Evolutionary conservation across 495 filamentous ascomycete genomes (phyloP).

Genomic region (Aspergillus avenaceus): DNA sequence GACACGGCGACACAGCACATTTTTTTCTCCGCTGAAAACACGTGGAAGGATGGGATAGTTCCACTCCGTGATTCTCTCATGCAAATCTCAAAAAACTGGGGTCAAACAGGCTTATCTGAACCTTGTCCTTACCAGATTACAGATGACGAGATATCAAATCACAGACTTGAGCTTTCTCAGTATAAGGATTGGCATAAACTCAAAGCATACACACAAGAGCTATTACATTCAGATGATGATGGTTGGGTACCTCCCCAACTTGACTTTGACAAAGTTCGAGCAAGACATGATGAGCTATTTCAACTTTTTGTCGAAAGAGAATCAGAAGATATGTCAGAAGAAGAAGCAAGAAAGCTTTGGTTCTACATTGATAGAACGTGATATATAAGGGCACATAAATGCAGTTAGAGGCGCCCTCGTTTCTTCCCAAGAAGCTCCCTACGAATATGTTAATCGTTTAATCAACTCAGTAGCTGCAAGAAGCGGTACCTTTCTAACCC

Average conservation of each 20-base stretch:
- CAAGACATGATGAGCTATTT: constrained; percentile 16
- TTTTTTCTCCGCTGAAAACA: constrained; percentile 16
- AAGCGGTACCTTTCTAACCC: no score
- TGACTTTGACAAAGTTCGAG: constrained; percentile 17
- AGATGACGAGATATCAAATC: constrained; percentile 13
- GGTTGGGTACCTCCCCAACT: constrained; percentile 25
- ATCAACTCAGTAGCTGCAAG: no score
- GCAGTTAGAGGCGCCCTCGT: no score
- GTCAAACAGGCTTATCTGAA: constrained; percentile 12
- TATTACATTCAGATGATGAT: constrained; percentile 26
- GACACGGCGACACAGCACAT: constrained; percentile 16
- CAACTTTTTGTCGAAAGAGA: constrained; percentile 13
- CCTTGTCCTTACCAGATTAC: constrained; percentile 20
- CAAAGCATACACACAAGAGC: constrained; percentile 20
- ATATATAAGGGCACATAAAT: background rate
- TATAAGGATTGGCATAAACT: constrained; percentile 24
- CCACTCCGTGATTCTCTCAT: constrained; percentile 25
- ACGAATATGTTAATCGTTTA: no score
- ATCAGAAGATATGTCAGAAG: constrained; percentile 15
- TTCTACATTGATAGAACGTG: constrained; percentile 8
- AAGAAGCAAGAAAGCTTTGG: constrained; percentile 19
- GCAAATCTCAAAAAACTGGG: constrained; percentile 18
- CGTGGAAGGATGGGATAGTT: constrained; percentile 24
- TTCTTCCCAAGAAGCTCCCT: no score
- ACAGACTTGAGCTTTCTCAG: constrained; percentile 13